Evolutionary conservation across 2,329 filamentous ascomycete species (phyloP).

Genomic region (Aspergillus quadricinctus): DNA sequence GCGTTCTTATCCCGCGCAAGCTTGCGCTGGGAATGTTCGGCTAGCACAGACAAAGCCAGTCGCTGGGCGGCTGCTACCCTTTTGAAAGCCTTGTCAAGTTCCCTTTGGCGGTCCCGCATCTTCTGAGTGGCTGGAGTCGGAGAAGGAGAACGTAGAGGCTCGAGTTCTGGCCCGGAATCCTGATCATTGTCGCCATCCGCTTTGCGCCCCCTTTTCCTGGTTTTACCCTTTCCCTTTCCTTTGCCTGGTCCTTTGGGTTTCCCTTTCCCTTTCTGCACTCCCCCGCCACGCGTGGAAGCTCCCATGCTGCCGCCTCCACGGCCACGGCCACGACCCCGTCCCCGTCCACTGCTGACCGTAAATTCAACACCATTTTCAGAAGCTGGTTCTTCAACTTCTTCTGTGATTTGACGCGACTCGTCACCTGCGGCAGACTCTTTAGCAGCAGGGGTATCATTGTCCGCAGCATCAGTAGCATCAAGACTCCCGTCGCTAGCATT

Average conservation of each 20-base stretch:
- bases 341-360: conserved; percentile 24
- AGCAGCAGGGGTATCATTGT: background rate
- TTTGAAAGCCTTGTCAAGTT: conserved; percentile 40
- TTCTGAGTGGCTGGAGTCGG: conserved; percentile 34
- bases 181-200: conserved; percentile 3
- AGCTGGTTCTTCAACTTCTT: conserved; percentile 19
- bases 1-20: conserved; percentile 39
- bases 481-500: background rate
- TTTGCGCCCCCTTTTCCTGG: conserved; percentile 22
- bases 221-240: background rate
- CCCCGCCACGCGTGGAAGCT: conserved; percentile 17
- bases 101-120: conserved; percentile 39
- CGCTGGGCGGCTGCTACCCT: conserved; percentile 39
- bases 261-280: background rate
- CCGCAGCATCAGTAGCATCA: background rate
- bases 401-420: conserved; percentile 19
- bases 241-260: background rate
- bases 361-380: conserved; percentile 16
- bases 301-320: conserved; percentile 30
- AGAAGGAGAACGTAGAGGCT: conserved; percentile 31
- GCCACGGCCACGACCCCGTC: conserved; percentile 30
- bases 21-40: conserved; percentile 34
- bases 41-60: conserved; percentile 37
- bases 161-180: background rate
- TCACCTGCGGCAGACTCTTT: conserved; percentile 10